Percentiles rank a stretch among this genome's conserved stretches.
Evolutionary conservation across 805 yeast species (phyloP).

Genomic region (Metschnikowia cerradonensis): DNA sequence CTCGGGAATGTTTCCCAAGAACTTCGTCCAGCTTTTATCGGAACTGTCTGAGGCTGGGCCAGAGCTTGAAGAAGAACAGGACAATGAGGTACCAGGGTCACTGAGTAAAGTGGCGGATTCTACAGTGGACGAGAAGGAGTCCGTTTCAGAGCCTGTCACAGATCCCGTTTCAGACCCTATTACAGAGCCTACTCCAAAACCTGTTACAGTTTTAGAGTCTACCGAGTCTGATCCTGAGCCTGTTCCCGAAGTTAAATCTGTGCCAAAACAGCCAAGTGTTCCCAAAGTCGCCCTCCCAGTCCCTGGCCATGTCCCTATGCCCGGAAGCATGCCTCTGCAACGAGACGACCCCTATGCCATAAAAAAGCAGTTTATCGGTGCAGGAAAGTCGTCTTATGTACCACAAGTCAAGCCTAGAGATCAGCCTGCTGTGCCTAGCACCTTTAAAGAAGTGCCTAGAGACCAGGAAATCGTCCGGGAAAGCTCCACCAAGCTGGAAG

Average conservation of each 20-base stretch:
- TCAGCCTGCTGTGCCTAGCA: conserved; percentile 30
- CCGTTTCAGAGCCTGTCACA: background rate
- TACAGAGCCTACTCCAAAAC: background rate
- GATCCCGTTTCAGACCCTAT: background rate
- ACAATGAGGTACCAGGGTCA: too few relatives aligned
- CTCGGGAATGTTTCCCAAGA: conserved; percentile 83
- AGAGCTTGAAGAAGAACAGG: too few relatives aligned
- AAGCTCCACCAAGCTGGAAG: conserved; percentile 10
- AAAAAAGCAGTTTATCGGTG: conserved; percentile 52
- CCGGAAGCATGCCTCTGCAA: conserved; percentile 26
- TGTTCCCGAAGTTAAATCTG: background rate
- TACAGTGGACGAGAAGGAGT: too few relatives aligned
- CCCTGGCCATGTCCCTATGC: conserved; percentile 14
- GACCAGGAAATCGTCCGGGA: conserved; percentile 15
- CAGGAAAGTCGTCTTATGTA: conserved; percentile 58
- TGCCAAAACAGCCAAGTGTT: background rate
- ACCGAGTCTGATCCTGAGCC: background rate
- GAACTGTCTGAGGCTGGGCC: background rate
- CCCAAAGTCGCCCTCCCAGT: conserved; percentile 4
- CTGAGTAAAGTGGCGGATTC: too few relatives aligned
- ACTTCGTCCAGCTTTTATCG: conserved; percentile 51
- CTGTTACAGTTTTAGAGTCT: background rate
- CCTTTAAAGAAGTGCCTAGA: conserved; percentile 24
- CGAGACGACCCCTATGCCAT: conserved; percentile 44
- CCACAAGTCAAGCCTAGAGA: conserved; percentile 45